Evolutionary conservation across 179 eudicot species (phyloP).

Genomic region (Nepenthes alata): DNA sequence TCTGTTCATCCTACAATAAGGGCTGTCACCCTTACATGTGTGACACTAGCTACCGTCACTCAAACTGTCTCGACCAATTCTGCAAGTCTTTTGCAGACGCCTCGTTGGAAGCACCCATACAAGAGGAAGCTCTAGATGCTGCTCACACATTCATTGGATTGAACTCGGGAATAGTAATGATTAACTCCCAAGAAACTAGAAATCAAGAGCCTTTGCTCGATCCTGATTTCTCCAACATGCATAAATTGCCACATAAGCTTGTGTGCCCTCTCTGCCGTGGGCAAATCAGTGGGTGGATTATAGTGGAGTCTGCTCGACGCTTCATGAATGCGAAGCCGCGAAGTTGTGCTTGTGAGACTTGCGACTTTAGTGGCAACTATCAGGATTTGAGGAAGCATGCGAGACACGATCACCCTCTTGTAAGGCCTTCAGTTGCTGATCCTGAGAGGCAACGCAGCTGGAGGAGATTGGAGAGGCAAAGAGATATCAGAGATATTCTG

Average conservation of each 20-base stretch:
- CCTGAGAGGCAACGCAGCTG: conserved; percentile 68
- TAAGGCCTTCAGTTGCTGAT: conserved; percentile 63
- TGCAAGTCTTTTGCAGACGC: conserved; percentile 51
- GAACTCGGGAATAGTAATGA: conserved; percentile 7
- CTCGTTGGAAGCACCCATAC: conserved; percentile 14
- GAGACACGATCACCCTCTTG: conserved; percentile 63
- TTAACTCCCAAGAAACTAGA: conserved; percentile 21
- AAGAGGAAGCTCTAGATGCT: conserved; percentile 15
- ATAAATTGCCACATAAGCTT: conserved; percentile 31
- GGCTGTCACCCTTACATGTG: conserved; percentile 94
- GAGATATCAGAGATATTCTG: conserved; percentile 73
- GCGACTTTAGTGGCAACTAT: conserved; percentile 68
- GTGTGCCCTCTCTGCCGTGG: conserved; percentile 87
- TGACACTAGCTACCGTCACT: conserved; percentile 92
- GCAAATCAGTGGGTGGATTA: conserved; percentile 55
- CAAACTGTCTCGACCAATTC: conserved; percentile 88
- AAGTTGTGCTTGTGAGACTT: conserved; percentile 73
- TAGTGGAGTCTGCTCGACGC: conserved; percentile 59
- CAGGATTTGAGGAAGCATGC: conserved; percentile 75
- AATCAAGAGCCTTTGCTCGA: conserved; percentile 22
- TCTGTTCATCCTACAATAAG: conserved; percentile 67
- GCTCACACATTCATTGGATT: conserved; percentile 1
- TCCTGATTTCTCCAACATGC: conserved; percentile 24
- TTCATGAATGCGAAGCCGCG: conserved; percentile 71
- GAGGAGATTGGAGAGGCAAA: conserved; percentile 77